Base-by-base conservation (phyloP, 345 rosid genomes). In the Aethionema arabicum region DNA sequence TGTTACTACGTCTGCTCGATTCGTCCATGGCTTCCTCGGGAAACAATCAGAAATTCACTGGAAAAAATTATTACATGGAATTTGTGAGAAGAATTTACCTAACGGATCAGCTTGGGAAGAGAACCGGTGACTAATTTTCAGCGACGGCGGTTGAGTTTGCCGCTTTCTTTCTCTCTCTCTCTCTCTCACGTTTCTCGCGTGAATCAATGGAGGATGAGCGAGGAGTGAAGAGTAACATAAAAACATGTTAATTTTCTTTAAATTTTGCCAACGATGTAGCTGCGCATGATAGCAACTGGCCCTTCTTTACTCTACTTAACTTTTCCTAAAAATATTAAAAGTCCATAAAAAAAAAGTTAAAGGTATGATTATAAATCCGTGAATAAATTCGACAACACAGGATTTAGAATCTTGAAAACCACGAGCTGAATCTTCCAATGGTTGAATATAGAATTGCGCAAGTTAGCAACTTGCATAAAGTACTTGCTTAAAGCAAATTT, bases 131-230 rank as follows among this genome's bases (percentile, higher is more conserved):
- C 30, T 63, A n/a, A n/a, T 44, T 54, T 65, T 56, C 79, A 73
- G 85, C 85, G 74, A 74, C 76, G 77, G 80, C 76, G 39, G 48
- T 50, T 41, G 58, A 56, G 69, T 60, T 56, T 57, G 53, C 14
- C 29, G 36, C 14, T 54, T 29, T 54, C 53, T 54, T 32, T 50
- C 7, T 61, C 66, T 41, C 49, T 45, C 42, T 50, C 7, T 61
- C 66, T 41, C 49, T 45, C 42, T 43, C 48, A 7, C 50, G 52
- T 55, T 42, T 29, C 30, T 37, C 46, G 61, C 32, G 48, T 47
- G 60, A 72, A 61, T 41, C 63, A 74, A 68, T 65, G 67, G 83
- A 70, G 75, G 73, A 72, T 64, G 69, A 80, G 16, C 31, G 70
- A 56, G 61, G 72, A 39, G 58, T 36, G 33, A 65, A 52, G 66